Conservation (phyloP, 2,329 filamentous ascomycete genomes). For the Pseudogymnoascus sp. region DNA sequence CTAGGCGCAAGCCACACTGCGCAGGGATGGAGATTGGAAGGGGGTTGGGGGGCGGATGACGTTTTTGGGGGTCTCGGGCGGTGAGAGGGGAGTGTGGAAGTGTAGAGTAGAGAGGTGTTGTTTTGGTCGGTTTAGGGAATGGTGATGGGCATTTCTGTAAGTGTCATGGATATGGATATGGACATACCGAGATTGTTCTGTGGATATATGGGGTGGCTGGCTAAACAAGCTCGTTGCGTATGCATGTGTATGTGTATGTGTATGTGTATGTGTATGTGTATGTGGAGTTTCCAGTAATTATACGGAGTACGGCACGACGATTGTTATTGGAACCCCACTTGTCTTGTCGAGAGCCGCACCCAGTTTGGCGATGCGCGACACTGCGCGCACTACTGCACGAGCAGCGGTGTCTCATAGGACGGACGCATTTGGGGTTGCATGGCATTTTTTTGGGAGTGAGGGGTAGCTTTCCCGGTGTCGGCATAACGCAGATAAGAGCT, state of each 20-base stretch:
- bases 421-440: constrained; percentile 3
- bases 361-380: background rate
- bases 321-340: background rate
- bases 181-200: background rate
- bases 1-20: background rate
- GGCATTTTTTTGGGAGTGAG: background rate
- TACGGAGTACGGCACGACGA: background rate
- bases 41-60: background rate
- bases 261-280: too few relatives aligned
- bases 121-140: background rate
- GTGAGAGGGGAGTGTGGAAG: background rate
- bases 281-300: background rate
- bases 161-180: background rate
- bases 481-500: background rate
- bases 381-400: background rate
- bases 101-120: background rate
- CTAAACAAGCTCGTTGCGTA: background rate
- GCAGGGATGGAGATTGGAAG: background rate
- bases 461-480: constrained; percentile 7
- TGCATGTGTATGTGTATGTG: too few relatives aligned
- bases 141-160: background rate
- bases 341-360: constrained; percentile 1
- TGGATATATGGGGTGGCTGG: background rate
- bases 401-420: background rate
- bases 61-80: background rate